Percentiles rank a stretch among this genome's conserved stretches.
These are phyloP conservation scores for Tuber borchii DNA, from an alignment of 495 filamentous ascomycete genomes.

Conservation along the genomic window DNA sequence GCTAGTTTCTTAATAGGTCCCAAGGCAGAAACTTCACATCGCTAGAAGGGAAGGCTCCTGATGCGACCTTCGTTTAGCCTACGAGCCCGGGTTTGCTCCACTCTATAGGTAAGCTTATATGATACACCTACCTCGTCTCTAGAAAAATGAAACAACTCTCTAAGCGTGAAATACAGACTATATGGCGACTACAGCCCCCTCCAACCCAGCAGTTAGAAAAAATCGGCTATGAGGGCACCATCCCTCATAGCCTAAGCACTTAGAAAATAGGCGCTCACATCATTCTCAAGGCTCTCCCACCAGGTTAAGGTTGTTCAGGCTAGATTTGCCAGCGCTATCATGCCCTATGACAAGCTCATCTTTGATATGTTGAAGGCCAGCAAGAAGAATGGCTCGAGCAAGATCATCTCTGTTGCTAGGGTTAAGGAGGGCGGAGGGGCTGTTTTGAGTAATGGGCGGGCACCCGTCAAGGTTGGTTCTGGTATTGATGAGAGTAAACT, in stretches of 20 bases:
- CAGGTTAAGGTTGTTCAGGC: conserved; percentile 83
- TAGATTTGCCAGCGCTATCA: conserved; percentile 75
- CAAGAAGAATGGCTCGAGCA: conserved; percentile 64
- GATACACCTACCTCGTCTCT: conserved; percentile 12
- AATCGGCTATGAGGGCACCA: conserved; percentile 84
- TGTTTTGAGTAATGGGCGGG: conserved; percentile 74
- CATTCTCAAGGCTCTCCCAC: conserved; percentile 63
- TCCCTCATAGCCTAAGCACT: conserved; percentile 80
- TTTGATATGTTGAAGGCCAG: conserved; percentile 62
- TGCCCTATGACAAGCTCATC: conserved; percentile 64
- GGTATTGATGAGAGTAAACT: conserved; percentile 15
- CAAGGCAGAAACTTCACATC: conserved; percentile 65
- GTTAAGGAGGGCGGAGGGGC: conserved; percentile 60
- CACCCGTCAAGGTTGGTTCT: conserved; percentile 60
- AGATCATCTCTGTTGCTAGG: conserved; percentile 68
- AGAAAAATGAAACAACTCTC: background rate
- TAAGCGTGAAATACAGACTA: conserved; percentile 46
- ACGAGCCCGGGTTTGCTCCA: conserved; percentile 64
- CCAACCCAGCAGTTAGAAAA: conserved; percentile 77
- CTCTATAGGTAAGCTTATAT: conserved; percentile 55
- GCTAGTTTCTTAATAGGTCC: conserved; percentile 48
- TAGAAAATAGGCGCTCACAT: conserved; percentile 77
- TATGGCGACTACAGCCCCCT: conserved; percentile 92
- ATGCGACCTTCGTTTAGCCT: conserved; percentile 62
- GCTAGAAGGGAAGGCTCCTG: conserved; percentile 64